Evolutionary conservation across 1,139 yeast species (phyloP), one percentile per base, ranked within the genome.

Genomic region (Zygosaccharomyces sapae): DNA sequence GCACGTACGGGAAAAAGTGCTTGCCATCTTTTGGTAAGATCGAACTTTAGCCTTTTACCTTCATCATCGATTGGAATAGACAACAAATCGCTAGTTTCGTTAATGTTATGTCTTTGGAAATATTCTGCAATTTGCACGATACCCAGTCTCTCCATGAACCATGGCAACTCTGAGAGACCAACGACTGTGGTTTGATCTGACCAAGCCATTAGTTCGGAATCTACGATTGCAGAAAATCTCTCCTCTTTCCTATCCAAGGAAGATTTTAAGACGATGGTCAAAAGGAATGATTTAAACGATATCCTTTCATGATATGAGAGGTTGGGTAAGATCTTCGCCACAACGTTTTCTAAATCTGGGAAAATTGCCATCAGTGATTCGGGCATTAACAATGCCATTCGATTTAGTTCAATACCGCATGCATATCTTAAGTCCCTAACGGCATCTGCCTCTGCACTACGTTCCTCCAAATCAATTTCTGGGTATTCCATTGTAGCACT

Each of bases 81-180:
- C 45, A 90, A 67, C 47, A 94, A 69, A 63, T 90, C 81, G 1
- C 96, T 84, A 24, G 74, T 70, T 1, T 90, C 88, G 0, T 86
- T 77, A 25, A 90, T 92, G 5, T 87, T 88, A 55, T 97, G 75
- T 12, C 80, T 77, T 55, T 83, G 83, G 68, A 94, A 90, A 62
- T 94, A 94, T 48, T 86, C 85, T 0, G 97, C 96, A 61, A 94
- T 92, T 63, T 82, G 82, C 3, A 89, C 97, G 45, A 94, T 87
- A 3, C 98, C 98, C 48, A 94, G 77, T 58, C 97, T 77, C 67
- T 90, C 97, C 97, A 92, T 90, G 59, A 94, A 94, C 97, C 97
- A 90, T 55, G 88, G 96, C 44, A 94, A 73, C 61, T 92, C 95
- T 65, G 83, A 74, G 34, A 92, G 70, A 0, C 97, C 97, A 59